Evolutionary conservation across 2,329 filamentous ascomycete species (phyloP).

Genomic region (Penicillium brevicompactum): DNA sequence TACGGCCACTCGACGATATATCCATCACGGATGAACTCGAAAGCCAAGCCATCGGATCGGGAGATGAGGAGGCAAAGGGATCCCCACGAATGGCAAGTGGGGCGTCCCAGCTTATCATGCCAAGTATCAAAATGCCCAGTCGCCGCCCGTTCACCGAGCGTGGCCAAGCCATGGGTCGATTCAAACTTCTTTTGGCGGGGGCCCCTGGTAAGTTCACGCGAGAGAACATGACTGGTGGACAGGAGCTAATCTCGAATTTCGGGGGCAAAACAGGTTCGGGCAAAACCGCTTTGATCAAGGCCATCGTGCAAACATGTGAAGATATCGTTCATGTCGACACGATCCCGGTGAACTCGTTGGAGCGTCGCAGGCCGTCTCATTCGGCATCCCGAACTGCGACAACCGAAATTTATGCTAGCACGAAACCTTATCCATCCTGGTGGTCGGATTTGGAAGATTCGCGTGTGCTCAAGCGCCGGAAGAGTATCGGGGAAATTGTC

Average conservation of each 20-base stretch:
- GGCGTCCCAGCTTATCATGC: slow-evolving; percentile 88
- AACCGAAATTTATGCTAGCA: slow-evolving; percentile 75
- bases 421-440: slow-evolving; percentile 84
- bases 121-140: slow-evolving; percentile 86
- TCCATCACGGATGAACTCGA: slow-evolving; percentile 56
- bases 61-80: slow-evolving; percentile 56
- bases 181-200: slow-evolving; percentile 88
- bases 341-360: slow-evolving; percentile 31
- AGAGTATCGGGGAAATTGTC: slow-evolving; percentile 73
- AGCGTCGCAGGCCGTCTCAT: slow-evolving; percentile 23
- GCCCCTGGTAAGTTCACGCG: slow-evolving; percentile 61
- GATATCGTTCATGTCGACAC: slow-evolving; percentile 94
- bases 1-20: slow-evolving; percentile 61
- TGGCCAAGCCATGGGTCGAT: slow-evolving; percentile 78
- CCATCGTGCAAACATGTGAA: slow-evolving; percentile 81
- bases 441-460: slow-evolving; percentile 78
- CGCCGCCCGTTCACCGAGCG: slow-evolving; percentile 86
- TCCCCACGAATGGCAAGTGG: slow-evolving; percentile 39
- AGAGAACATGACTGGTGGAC: too few relatives aligned
- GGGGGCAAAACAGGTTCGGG: slow-evolving; percentile 63
- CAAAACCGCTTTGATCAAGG: slow-evolving; percentile 86
- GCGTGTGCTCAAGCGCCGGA: slow-evolving; percentile 61
- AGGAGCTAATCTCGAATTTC: too few relatives aligned
- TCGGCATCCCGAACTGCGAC: slow-evolving; percentile 40
- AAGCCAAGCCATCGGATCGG: slow-evolving; percentile 58